These are phyloP conservation scores for Rhizopogon salebrosus DNA, from an alignment of 768 basidiomycete species.

Conservation along the genomic window DNA sequence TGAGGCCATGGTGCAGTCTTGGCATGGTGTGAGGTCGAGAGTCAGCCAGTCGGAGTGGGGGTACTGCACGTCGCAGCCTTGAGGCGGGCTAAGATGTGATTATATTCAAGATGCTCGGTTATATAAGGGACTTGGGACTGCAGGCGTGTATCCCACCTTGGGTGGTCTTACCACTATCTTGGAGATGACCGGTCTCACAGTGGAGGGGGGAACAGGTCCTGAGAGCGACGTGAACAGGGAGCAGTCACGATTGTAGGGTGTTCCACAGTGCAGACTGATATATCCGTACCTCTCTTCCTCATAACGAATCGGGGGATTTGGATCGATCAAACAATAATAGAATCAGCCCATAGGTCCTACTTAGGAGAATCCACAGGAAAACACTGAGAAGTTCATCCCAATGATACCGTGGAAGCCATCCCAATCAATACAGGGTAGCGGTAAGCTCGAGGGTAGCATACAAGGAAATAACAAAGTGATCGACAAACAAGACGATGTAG, in stretches of 20 bases:
- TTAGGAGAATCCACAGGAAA: neutral
- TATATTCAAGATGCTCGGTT: neutral
- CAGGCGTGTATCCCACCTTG: neutral
- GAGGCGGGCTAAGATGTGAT: constrained; percentile 8
- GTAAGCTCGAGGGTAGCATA: neutral
- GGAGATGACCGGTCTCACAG: constrained; percentile 4
- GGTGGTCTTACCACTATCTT: neutral
- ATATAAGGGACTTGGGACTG: constrained; percentile 8
- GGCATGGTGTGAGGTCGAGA: constrained; percentile 8
- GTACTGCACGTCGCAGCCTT: constrained; percentile 7
- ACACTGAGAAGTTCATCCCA: neutral
- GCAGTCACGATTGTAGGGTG: neutral
- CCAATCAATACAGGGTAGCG: neutral
- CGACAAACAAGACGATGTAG: neutral
- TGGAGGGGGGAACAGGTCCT: constrained; percentile 4
- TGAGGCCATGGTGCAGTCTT: constrained; percentile 13
- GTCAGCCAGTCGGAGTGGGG: neutral
- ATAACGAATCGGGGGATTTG: no score
- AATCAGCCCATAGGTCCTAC: neutral
- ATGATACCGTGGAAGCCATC: neutral
- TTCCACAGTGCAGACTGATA: neutral
- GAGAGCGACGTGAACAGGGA: constrained; percentile 2
- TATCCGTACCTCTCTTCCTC: neutral
- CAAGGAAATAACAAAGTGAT: neutral
- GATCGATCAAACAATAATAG: constrained; percentile 20